Percentiles rank a stretch among this genome's conserved stretches.
Evolutionary conservation across 2,329 filamentous ascomycete species (phyloP).

Genomic region (Colletotrichum brevisporum): DNA sequence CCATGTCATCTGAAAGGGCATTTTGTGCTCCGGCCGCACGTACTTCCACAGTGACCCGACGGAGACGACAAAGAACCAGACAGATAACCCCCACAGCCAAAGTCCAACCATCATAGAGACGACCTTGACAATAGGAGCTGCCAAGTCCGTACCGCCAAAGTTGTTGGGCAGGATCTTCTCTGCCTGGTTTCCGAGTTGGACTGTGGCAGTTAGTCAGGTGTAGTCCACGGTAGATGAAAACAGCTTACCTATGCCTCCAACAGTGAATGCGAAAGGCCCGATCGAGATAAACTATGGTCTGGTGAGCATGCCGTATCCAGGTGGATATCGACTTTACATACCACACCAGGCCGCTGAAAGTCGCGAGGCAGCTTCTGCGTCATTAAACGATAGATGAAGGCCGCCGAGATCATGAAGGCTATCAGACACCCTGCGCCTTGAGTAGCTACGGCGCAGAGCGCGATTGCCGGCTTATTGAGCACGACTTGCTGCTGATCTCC

Average conservation of each 20-base stretch:
- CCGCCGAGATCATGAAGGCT: constrained; percentile 84
- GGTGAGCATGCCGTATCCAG: neutral
- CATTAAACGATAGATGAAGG: constrained; percentile 90
- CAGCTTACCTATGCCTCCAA: constrained; percentile 58
- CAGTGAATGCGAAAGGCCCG: constrained; percentile 77
- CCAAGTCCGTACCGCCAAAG: constrained; percentile 58
- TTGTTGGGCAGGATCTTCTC: constrained; percentile 58
- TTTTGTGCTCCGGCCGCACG: constrained; percentile 66
- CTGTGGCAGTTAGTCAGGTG: constrained; percentile 43
- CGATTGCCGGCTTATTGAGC: constrained; percentile 61
- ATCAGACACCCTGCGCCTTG: constrained; percentile 71
- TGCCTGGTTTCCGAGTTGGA: constrained; percentile 61
- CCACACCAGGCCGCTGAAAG: constrained; percentile 81
- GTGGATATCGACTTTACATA: constrained; percentile 46
- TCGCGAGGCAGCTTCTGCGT: constrained; percentile 87
- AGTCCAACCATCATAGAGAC: constrained; percentile 74
- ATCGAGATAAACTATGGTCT: constrained; percentile 78
- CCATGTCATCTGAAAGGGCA: constrained; percentile 89
- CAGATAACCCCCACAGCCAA: constrained; percentile 86
- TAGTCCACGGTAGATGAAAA: neutral
- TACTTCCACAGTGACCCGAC: constrained; percentile 83
- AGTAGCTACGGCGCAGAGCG: constrained; percentile 63
- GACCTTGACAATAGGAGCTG: constrained; percentile 61
- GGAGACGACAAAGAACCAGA: constrained; percentile 88
- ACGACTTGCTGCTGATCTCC: constrained; percentile 43